A percentile compares a stretch with the other conserved stretches of the same genome.
Evolutionary conservation across 257 asterid species (phyloP).

Genomic region (Paulownia fortunei): DNA sequence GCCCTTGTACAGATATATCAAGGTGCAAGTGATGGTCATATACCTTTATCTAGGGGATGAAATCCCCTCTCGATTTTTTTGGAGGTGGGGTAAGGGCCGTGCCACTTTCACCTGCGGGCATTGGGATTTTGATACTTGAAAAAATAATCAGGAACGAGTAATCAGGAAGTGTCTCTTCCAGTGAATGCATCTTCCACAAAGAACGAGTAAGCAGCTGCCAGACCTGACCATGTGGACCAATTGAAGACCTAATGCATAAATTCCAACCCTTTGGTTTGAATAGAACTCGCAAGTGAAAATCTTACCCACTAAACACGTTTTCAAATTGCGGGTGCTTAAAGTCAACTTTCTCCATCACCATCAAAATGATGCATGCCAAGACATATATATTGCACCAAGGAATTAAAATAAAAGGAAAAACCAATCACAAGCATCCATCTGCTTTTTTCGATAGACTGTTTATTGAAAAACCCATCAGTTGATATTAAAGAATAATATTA

Average conservation of each 20-base stretch:
- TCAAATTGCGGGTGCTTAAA: neutral
- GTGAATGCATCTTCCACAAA: neutral
- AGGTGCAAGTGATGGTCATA: too few relatives aligned
- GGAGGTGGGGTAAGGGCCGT: too few relatives aligned
- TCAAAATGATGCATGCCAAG: neutral
- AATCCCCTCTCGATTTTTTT: too few relatives aligned
- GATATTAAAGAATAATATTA: neutral
- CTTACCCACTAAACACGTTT: slow-evolving; percentile 30
- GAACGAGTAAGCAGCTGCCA: slow-evolving; percentile 32
- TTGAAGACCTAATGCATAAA: neutral
- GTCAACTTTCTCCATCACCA: slow-evolving; percentile 28
- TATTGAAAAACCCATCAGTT: neutral
- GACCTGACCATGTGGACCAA: slow-evolving; percentile 37
- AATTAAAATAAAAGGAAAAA: neutral
- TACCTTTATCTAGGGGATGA: too few relatives aligned
- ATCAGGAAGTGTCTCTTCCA: neutral
- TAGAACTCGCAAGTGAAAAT: neutral
- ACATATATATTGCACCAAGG: neutral
- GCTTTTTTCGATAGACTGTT: neutral
- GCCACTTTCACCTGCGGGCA: too few relatives aligned
- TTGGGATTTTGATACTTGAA: too few relatives aligned
- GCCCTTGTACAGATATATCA: too few relatives aligned
- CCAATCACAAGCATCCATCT: slow-evolving; percentile 7
- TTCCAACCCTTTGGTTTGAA: slow-evolving; percentile 19
- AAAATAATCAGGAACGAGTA: too few relatives aligned